Evolutionary conservation across 805 yeast genomes (phyloP), one percentile per base, ranked within the genome.

Genomic region (Metschnikowia colocasiae): DNA sequence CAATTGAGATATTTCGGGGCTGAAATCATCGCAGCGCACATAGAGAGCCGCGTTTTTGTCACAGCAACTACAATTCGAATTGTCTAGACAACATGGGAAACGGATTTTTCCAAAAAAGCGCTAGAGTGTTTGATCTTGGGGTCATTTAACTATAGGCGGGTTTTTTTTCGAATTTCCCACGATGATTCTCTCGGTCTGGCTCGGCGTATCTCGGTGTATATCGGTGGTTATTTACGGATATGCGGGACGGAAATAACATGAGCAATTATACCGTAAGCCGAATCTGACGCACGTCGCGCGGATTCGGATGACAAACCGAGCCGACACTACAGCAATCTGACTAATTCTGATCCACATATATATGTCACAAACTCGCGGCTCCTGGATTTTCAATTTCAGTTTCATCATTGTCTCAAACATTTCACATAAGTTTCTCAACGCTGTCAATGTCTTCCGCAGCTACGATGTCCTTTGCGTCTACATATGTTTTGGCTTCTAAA

Each of bases 401-500:
- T 22, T 31, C 12, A 31, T 12, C 34, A 26, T 12, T 13, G 18
- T 6, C 13, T 15, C 35, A 27, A 20, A 3, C 27, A 5, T 15
- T n/a, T 10, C 19, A 9, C 31, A n/a, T 22, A n/a, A 22, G 12
- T 12, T 20, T n/a, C 4, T 13, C 25, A 8, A 8, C 18, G 30
- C 30, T 25, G 40, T 22, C 16, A 13, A 49, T 49, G 47, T 15
- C 42, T 6, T 41, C 45, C 4, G 25, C 32, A 9, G 29, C 34
- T 8, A 29, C 50, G 18, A 54, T 53, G 56, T 41, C 76, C n/a
- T 65, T 74, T 59, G 73, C 81, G 2, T 79, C 81, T 49, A 70
- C 85, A 5, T 83, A 81, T 62, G 58, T 78, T 12, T 71, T 84
- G 45, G 89, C 89, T 20, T 75, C 84, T 34, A 76, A 71, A 55